phyloP scores from a whole-genome alignment of 176 grass and related monocot species.

The Carex myosuroides region DNA sequence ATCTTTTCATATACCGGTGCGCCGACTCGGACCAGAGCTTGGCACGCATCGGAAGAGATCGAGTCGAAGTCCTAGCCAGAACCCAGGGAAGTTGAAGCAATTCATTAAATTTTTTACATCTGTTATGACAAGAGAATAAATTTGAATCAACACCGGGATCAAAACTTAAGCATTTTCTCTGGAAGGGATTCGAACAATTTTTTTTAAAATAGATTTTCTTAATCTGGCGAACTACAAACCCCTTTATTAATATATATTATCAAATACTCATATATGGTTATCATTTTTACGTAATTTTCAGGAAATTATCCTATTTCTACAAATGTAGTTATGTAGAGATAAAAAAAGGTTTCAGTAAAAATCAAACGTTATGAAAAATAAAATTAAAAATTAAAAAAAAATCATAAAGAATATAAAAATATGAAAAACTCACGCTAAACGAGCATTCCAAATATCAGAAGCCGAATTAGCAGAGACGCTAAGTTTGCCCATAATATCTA shows the following conservation, averaged over 20 bases:
- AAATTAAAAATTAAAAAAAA: too few relatives aligned
- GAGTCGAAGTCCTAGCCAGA: slow-evolving; percentile 47
- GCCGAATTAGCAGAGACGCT: slow-evolving; percentile 39
- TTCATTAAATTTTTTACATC: slow-evolving; percentile 56
- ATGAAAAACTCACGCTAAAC: slow-evolving; percentile 35
- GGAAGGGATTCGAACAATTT: too few relatives aligned
- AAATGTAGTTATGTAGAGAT: too few relatives aligned
- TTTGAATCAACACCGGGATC: not conserved
- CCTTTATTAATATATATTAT: too few relatives aligned
- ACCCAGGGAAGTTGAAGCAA: slow-evolving; percentile 38
- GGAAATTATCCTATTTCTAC: too few relatives aligned
- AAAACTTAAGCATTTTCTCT: too few relatives aligned
- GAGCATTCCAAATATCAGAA: slow-evolving; percentile 48
- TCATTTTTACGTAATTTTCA: too few relatives aligned
- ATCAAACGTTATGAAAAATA: not conserved
- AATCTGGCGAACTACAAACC: too few relatives aligned
- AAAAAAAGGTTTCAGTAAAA: not conserved
- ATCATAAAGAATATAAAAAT: not conserved
- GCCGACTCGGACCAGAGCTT: slow-evolving; percentile 51
- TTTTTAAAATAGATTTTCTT: too few relatives aligned
- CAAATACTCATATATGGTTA: too few relatives aligned
- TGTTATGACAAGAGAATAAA: slow-evolving; percentile 12
- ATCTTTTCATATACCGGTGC: slow-evolving; percentile 48
- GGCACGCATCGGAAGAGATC: slow-evolving; percentile 43
- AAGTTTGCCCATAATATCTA: slow-evolving; percentile 52